Evolutionary conservation across 2,329 filamentous ascomycete species (phyloP).

Genomic region (Alternaria conjuncta): DNA sequence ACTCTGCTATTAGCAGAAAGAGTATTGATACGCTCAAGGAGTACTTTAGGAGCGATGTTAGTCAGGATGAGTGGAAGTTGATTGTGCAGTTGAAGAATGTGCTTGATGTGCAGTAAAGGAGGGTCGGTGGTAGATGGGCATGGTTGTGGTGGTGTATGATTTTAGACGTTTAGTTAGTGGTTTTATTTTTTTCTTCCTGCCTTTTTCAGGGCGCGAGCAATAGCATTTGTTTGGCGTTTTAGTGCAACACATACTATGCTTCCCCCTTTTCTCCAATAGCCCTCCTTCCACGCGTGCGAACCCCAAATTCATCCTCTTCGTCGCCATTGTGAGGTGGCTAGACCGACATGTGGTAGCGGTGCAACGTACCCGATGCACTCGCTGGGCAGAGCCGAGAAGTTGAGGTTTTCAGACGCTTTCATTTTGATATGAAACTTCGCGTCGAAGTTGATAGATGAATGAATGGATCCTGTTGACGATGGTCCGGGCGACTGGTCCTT

Average conservation of each 20-base stretch:
- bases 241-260: neutral
- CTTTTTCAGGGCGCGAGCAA: neutral
- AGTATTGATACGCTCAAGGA: constrained; percentile 97
- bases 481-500: neutral
- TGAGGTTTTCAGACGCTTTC: no score
- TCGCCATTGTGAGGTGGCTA: neutral
- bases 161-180: neutral
- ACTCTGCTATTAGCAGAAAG: constrained; percentile 83
- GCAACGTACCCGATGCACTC: neutral
- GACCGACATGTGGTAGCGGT: neutral
- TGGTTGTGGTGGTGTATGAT: neutral
- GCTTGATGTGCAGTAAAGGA: constrained; percentile 71
- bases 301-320: neutral
- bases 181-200: neutral
- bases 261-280: no score
- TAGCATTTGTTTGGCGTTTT: neutral
- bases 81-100: constrained; percentile 94
- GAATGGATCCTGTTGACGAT: no score
- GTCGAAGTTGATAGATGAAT: no score
- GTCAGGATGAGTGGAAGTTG: constrained; percentile 91
- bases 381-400: no score
- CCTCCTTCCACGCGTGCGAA: no score
- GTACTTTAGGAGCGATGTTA: constrained; percentile 86
- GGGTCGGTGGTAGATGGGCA: neutral
- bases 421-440: no score